Base-by-base conservation (phyloP, 208 protist species). In the Leishmania braziliensis region DNA sequence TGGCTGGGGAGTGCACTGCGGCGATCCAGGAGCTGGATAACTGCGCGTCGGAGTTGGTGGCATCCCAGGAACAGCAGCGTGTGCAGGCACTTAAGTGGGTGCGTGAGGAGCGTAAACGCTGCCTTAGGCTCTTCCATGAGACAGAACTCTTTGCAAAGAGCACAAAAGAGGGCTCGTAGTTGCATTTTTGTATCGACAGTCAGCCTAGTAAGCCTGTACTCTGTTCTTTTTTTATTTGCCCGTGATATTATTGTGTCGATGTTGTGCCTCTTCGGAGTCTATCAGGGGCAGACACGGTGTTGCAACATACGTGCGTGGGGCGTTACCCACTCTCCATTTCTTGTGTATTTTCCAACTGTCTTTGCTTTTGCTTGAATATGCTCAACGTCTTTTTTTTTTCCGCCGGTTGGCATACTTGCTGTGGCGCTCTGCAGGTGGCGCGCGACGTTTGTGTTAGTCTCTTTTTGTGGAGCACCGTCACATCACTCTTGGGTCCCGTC, bases 1-100 rank as follows among this genome's bases (percentile, higher is more conserved):
- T 95, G 18, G 87, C 87, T 18, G 71, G 81, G 14, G 88, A 93
- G 77, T 97, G 88, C 82, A 93, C 90, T 58, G 72, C 84, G 1
- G 88, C 91, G 14, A 94, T 96, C 77, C 87, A 94, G 70, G 89
- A 95, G 75, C 83, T 97, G 63, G 92, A 97, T 77, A 84, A 93
- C 74, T 80, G 92, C 51, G 89, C 92, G 5, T 90, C 90, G 56
- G 85, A 84, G 18, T 84, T 91, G 16, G 89, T 92, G 10, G 92
- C 90, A 62, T 88, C 89, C 10, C 92, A 97, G 82, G 92, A 97
- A 74, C 66, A 87, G 65, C 91, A 97, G 74, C 91, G 91, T 18
- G 53, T 89, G 20, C 79, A 93, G 85, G 91, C 92, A 1, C 86
- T 96, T 51, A 88, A 90, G 75, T 95, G 88, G 83, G 90, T 95